A percentile compares a stretch with the other conserved stretches of the same genome.
These are phyloP conservation scores for Calonectria leucothoes DNA, from an alignment of 2,329 filamentous ascomycete species.

Conservation along the genomic window DNA sequence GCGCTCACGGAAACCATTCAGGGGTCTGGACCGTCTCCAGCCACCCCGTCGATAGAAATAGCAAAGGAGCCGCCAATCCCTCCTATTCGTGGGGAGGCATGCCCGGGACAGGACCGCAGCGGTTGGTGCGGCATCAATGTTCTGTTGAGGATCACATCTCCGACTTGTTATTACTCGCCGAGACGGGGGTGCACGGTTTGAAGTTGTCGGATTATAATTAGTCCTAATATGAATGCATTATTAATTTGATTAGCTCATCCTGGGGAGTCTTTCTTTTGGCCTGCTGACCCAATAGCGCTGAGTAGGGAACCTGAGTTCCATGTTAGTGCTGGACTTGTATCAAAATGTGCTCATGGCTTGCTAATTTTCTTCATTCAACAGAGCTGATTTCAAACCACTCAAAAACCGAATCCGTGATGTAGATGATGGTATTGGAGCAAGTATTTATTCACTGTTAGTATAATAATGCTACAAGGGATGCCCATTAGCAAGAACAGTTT, in stretches of 20 bases:
- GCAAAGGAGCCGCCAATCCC: neutral
- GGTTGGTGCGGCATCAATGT: neutral
- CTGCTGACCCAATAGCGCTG: too few species aligned
- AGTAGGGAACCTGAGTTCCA: neutral
- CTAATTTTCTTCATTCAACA: neutral
- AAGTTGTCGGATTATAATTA: neutral
- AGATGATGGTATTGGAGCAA: neutral
- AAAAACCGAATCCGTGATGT: neutral
- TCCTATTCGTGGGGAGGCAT: neutral
- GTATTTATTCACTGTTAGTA: too few species aligned
- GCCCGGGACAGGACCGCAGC: neutral
- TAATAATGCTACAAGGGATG: neutral
- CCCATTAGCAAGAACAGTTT: neutral
- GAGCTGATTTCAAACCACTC: neutral
- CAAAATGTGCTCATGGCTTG: neutral
- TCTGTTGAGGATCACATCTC: neutral
- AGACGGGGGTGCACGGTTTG: neutral
- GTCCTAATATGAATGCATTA: neutral
- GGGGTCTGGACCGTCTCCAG: neutral
- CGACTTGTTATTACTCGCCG: neutral
- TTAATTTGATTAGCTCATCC: neutral
- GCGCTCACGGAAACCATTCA: neutral
- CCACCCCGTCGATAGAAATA: neutral
- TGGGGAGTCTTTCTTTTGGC: too few species aligned
- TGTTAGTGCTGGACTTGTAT: neutral